A percentile compares a stretch with the other conserved stretches of the same genome.
These are phyloP conservation scores for Lepiota brunneoincarnata DNA, from an alignment of 768 basidiomycete genomes.

Conservation along the genomic window DNA sequence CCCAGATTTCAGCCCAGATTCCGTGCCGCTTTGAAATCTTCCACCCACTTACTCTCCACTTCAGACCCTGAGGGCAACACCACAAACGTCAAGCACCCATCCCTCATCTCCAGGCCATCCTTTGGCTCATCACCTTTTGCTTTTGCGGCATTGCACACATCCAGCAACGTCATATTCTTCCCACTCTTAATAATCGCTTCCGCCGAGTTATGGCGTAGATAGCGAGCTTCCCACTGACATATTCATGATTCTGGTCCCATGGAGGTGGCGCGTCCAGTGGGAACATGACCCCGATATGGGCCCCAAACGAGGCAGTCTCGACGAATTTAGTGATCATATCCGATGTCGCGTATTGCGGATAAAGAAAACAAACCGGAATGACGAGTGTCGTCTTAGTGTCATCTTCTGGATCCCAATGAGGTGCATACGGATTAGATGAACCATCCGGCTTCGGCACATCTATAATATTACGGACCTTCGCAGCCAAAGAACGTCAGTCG, in stretches of 20 bases:
- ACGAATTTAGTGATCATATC: slow-evolving; percentile 86
- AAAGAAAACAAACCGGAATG: slow-evolving; percentile 89
- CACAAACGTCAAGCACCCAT: slow-evolving; percentile 77
- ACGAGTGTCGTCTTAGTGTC: slow-evolving; percentile 57
- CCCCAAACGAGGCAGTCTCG: slow-evolving; percentile 80
- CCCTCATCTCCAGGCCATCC: slow-evolving; percentile 85
- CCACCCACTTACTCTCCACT: slow-evolving; percentile 81
- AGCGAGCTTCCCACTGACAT: slow-evolving; percentile 58
- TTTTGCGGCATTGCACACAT: slow-evolving; percentile 66
- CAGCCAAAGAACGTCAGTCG: slow-evolving; percentile 8
- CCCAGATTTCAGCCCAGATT: slow-evolving; percentile 16
- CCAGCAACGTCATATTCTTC: slow-evolving; percentile 85
- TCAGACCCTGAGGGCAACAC: slow-evolving; percentile 70
- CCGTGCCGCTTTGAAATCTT: slow-evolving; percentile 71
- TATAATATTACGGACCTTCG: slow-evolving; percentile 74
- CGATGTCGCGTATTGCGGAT: slow-evolving; percentile 86
- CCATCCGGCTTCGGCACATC: slow-evolving; percentile 49
- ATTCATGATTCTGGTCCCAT: slow-evolving; percentile 78
- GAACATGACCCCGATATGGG: slow-evolving; percentile 81
- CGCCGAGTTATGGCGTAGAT: slow-evolving; percentile 81
- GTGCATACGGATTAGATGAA: slow-evolving; percentile 53
- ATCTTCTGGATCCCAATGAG: slow-evolving; percentile 69
- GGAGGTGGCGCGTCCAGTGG: slow-evolving; percentile 64
- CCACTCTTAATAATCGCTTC: slow-evolving; percentile 83
- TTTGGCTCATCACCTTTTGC: slow-evolving; percentile 52